Conservation (phyloP, 2,329 filamentous ascomycete genomes). For the Talaromyces sp. region DNA sequence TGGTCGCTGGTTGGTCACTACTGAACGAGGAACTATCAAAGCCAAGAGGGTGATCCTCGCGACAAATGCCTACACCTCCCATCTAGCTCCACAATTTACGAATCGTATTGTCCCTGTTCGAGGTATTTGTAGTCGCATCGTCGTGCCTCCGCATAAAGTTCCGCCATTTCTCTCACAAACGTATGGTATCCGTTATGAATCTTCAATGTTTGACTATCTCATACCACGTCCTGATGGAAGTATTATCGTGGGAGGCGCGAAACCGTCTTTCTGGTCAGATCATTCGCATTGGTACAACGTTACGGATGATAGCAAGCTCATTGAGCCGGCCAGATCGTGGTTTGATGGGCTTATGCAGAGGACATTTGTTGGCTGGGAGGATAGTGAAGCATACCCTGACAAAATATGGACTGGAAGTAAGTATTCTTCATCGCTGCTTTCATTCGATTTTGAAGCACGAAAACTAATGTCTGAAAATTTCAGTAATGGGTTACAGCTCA, state of each 20-base stretch:
- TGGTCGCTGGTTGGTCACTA: conserved; percentile 45
- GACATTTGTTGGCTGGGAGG: conserved; percentile 36
- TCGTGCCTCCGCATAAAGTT: no score
- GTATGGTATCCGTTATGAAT: no score
- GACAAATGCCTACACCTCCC: no score
- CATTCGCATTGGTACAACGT: conserved; percentile 43
- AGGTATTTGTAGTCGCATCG: no score
- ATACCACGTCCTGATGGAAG: conserved; percentile 53
- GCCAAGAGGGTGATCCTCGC: no score
- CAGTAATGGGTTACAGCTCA: conserved; percentile 52
- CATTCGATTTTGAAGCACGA: no score
- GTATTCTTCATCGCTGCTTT: conserved; percentile 1
- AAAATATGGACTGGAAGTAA: conserved; percentile 37
- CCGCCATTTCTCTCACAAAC: no score
- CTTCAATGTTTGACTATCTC: conserved; percentile 60
- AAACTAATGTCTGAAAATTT: no score
- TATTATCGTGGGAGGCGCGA: conserved; percentile 63
- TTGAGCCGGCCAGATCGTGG: conserved; percentile 41
- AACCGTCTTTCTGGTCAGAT: conserved; percentile 40
- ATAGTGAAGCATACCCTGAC: conserved; percentile 31
- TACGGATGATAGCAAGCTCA: conserved; percentile 50
- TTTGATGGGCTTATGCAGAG: conserved; percentile 40
- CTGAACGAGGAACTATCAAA: no score
- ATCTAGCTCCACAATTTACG: no score
- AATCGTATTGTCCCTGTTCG: no score